Conservation (phyloP, 208 protist species). For the Ichthyophonus hoferi region DNA sequence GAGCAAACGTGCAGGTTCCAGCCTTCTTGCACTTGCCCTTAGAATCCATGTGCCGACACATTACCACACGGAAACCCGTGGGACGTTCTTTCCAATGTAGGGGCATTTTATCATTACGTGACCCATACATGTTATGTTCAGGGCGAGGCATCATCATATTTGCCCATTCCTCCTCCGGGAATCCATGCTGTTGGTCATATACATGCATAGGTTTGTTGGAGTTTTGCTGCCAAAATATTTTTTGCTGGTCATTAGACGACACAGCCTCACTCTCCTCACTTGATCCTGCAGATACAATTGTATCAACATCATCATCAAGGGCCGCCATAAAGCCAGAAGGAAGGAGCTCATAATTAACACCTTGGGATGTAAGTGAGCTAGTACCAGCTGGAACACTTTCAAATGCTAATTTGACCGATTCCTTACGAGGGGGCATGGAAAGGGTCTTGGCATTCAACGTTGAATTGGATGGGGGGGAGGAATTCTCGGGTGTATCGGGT, state of each 20-base stretch:
- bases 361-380: too few relatives aligned
- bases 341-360: background rate
- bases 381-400: background rate
- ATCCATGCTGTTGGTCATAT: background rate
- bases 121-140: background rate
- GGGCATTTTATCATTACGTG: background rate
- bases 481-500: background rate
- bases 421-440: background rate
- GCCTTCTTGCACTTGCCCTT: constrained; percentile 30
- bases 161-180: background rate
- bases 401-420: background rate
- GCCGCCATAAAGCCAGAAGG: background rate
- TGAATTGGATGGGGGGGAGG: background rate
- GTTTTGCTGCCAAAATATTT: background rate
- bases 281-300: background rate
- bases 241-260: background rate
- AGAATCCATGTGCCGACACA: constrained; percentile 24
- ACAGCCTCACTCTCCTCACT: background rate
- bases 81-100: constrained; percentile 9
- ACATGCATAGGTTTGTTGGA: background rate
- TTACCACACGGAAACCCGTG: constrained; percentile 8
- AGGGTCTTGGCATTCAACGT: background rate
- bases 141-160: background rate
- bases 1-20: constrained; percentile 22
- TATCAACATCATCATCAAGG: background rate